Percentiles rank a stretch among this genome's conserved stretches.
These are phyloP conservation scores for Globisporangium okanoganense DNA, from an alignment of 352 stramenopile genomes.

Conservation along the genomic window DNA sequence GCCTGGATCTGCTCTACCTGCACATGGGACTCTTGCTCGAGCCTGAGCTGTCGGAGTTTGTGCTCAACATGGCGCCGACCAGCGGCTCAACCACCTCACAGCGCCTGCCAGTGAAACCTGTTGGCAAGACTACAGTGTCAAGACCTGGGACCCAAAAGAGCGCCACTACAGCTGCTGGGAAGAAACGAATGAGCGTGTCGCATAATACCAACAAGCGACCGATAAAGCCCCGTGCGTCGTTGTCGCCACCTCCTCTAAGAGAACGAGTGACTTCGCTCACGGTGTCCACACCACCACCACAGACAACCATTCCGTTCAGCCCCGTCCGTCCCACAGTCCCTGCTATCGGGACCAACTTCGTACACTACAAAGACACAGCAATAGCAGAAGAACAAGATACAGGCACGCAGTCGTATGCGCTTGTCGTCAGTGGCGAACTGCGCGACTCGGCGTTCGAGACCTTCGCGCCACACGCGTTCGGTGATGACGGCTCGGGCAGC, in stretches of 20 bases:
- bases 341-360: background rate
- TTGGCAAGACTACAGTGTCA: background rate
- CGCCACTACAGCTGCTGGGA: background rate
- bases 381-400: background rate
- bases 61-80: conserved; percentile 23
- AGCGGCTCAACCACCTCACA: background rate
- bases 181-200: background rate
- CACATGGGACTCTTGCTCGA: conserved; percentile 62
- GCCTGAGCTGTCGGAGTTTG: conserved; percentile 38
- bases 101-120: background rate
- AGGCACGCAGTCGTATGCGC: background rate
- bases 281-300: background rate
- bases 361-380: background rate
- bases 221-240: background rate
- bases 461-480: conserved; percentile 22
- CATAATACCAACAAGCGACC: background rate
- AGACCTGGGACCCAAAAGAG: background rate
- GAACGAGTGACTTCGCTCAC: background rate
- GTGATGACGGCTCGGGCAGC: conserved; percentile 24
- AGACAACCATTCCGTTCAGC: background rate
- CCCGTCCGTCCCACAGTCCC: background rate
- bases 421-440: conserved; percentile 2
- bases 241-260: background rate
- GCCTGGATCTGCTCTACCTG: conserved; percentile 63
- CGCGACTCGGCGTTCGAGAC: conserved; percentile 23